phyloP scores from a whole-genome alignment of 2,329 filamentous ascomycete species.

The Pyrenophora teres region DNA sequence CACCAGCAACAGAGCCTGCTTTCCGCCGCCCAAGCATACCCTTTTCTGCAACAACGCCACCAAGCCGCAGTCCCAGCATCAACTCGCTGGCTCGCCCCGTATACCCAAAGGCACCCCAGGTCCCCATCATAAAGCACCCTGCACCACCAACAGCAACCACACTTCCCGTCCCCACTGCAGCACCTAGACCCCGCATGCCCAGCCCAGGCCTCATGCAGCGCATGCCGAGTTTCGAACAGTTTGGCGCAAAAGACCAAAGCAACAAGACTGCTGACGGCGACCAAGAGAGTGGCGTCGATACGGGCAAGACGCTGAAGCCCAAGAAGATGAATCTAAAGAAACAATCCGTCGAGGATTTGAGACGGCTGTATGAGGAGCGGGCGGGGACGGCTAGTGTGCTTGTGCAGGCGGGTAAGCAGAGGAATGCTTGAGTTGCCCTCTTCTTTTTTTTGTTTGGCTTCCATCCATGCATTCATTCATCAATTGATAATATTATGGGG shows the following conservation, averaged over 20 bases:
- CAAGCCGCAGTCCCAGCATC: conserved; percentile 39
- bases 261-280: conserved; percentile 14
- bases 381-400: conserved; percentile 47
- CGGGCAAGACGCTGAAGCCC: conserved; percentile 29
- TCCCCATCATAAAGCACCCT: conserved; percentile 32
- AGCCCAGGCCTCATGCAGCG: conserved; percentile 52
- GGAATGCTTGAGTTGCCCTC: not conserved
- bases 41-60: conserved; percentile 26
- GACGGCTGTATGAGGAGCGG: conserved; percentile 55
- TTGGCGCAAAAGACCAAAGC: conserved; percentile 12
- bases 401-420: conserved; percentile 19
- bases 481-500: not conserved
- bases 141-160: conserved; percentile 37
- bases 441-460: not conserved
- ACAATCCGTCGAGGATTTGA: conserved; percentile 54
- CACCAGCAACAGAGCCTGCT: conserved; percentile 21
- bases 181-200: conserved; percentile 39
- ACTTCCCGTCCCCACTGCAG: conserved; percentile 32
- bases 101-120: conserved; percentile 28
- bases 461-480: not conserved
- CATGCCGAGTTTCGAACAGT: conserved; percentile 53
- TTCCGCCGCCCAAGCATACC: conserved; percentile 41
- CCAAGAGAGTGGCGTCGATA: conserved; percentile 11
- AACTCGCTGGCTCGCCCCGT: conserved; percentile 47
- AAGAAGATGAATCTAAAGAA: conserved; percentile 51